Conservation (phyloP, 2,329 filamentous ascomycete species). For the Pseudogymnoascus sp. region DNA sequence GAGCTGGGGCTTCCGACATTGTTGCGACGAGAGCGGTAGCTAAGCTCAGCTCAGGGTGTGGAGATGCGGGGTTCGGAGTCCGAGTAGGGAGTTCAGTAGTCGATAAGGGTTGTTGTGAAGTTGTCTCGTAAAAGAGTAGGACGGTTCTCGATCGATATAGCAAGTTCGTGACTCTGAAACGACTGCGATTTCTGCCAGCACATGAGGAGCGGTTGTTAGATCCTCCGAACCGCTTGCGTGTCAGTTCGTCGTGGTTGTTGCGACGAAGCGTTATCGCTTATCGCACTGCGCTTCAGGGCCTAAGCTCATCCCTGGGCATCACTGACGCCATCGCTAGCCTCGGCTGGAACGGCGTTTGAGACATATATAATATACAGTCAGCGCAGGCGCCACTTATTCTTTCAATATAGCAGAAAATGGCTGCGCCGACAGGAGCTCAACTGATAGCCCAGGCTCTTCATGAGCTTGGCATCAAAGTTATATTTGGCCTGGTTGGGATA, state of each 20-base stretch:
- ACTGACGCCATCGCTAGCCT: slow-evolving; percentile 8
- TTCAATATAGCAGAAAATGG: slow-evolving; percentile 7
- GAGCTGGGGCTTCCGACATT: slow-evolving; percentile 26
- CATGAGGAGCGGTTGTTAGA: slow-evolving; percentile 7
- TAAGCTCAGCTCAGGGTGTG: slow-evolving; percentile 3
- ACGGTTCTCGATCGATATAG: not conserved
- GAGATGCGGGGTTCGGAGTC: slow-evolving; percentile 4
- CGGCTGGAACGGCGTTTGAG: not conserved
- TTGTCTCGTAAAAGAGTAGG: not conserved
- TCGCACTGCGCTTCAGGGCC: not conserved
- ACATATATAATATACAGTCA: slow-evolving; percentile 4
- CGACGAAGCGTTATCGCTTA: slow-evolving; percentile 4
- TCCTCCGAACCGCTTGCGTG: slow-evolving; percentile 5
- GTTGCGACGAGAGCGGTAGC: not conserved
- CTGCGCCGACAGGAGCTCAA: slow-evolving; percentile 19
- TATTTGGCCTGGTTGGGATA: slow-evolving; percentile 27
- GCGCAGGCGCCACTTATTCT: not conserved
- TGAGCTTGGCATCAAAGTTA: slow-evolving; percentile 24
- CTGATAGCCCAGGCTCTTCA: slow-evolving; percentile 24
- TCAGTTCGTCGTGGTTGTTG: slow-evolving; percentile 7
- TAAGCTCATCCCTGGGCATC: not conserved
- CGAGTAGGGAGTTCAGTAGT: not conserved
- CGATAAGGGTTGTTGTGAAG: not conserved
- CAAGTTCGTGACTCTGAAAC: slow-evolving; percentile 1
- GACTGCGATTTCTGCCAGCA: slow-evolving; percentile 7